Conservation (phyloP, 164 flowering plant genomes). For the Nymphaea colorata region DNA sequence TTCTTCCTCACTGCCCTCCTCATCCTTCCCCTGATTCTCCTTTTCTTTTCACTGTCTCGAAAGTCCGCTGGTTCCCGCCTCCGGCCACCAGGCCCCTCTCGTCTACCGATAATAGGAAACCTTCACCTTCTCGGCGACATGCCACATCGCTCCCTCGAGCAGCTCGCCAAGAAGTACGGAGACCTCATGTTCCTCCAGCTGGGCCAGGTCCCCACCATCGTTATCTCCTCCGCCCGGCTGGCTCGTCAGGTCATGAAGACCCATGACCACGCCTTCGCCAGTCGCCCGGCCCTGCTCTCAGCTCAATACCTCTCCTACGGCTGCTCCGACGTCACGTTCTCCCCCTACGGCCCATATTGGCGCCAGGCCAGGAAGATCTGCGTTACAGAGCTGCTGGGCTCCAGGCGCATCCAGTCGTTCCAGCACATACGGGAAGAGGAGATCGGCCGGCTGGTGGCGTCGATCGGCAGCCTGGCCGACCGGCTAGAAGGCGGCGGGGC, state of each 20-base stretch:
- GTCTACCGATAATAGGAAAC: background rate
- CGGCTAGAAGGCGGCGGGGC: background rate
- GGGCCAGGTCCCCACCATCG: background rate
- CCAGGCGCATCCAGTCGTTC: constrained; percentile 2
- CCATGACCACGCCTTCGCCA: background rate
- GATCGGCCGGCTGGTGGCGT: background rate
- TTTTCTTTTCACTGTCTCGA: background rate
- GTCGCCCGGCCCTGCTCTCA: background rate
- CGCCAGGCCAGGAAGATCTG: background rate
- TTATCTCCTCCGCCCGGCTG: background rate
- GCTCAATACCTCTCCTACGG: background rate
- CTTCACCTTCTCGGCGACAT: background rate
- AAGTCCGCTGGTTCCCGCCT: background rate
- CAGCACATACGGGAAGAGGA: constrained; percentile 2
- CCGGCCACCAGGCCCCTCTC: background rate
- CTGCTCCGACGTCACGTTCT: background rate
- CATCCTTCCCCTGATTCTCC: background rate
- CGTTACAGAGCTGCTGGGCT: background rate
- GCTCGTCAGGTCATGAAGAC: background rate
- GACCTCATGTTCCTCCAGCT: background rate
- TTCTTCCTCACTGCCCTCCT: background rate
- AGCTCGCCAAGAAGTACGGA: background rate
- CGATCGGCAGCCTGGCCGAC: background rate
- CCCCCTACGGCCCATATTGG: background rate
- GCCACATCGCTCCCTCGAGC: background rate